Base-by-base conservation (phyloP, 1,284 basidiomycete species). In the Ceratobasidium sp. region DNA sequence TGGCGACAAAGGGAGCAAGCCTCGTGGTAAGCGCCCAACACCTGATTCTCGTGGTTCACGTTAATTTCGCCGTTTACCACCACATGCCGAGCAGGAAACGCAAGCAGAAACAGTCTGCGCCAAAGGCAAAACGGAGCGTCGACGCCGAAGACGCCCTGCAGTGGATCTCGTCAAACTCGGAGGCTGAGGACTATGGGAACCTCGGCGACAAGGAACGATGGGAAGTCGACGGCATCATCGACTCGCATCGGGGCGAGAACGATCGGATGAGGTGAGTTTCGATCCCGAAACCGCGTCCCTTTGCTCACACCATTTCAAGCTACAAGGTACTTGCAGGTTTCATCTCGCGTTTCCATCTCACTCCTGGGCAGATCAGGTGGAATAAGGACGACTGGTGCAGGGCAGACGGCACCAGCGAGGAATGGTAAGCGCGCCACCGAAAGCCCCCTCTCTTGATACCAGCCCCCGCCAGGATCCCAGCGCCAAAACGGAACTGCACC, bases 221-320 rank as follows among this genome's bases (percentile, higher is more conserved):
- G 69, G 46, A 71, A 34, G 46, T 72, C 34, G 69, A 72, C 37
- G 69, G 69, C 0, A 58, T 72, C 8, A 19, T 62, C 1, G 69
- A 72, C 59, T 72, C 69, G 22, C 69, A 72, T 31, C 58, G 58
- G 29, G 69, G 69, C 29, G 69, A 72, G 59, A 72, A 72, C 46
- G 69, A 62, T 51, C 69, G 69, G 31, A 72, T 72, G 69, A 72
- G 69, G 69, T 62, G 24, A 13, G 58, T 72, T 37, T 37, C 41
- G 46, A 59, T 7, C 24, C 37, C 27, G 34, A 22, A 48, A 34
- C 24, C 8, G 46, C 16, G 16, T 19, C 2, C 14, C 8, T 24
- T 13, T 24, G 27, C 37, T 49, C 6, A 51, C 6, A 14, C 9
- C 19, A 19, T 11, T 29, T 22, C 13, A 16, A 72, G 69, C 46